phyloP scores from a whole-genome alignment of 2,329 filamentous ascomycete species.

The Colletotrichum sp. region DNA sequence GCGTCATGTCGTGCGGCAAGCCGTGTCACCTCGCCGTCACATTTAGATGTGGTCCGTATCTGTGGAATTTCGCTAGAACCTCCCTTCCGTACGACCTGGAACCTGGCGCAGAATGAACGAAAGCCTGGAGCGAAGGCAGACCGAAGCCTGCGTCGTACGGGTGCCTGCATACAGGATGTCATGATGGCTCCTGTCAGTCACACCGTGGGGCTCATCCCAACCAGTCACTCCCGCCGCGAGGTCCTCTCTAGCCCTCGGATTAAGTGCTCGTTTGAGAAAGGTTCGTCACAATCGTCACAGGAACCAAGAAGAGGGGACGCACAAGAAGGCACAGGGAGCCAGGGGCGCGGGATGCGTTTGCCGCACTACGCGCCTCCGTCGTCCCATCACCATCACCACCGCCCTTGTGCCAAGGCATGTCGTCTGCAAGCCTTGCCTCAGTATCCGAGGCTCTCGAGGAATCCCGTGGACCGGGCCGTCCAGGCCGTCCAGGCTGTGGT shows the following conservation, averaged over 20 bases:
- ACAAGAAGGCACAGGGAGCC: background rate
- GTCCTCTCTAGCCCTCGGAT: background rate
- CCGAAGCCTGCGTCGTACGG: background rate
- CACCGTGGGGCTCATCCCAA: background rate
- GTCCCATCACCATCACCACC: background rate
- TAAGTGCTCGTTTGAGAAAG: background rate
- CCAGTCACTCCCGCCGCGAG: background rate
- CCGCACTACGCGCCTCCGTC: background rate
- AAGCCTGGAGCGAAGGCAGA: background rate
- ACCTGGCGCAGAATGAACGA: background rate
- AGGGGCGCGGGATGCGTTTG: background rate
- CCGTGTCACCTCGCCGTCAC: background rate
- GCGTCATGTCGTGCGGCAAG: background rate
- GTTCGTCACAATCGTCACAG: background rate
- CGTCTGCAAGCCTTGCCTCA: background rate
- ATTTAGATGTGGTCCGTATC: background rate
- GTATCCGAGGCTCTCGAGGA: background rate
- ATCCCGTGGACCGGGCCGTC: background rate
- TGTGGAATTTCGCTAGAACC: background rate
- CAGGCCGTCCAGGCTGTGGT: background rate
- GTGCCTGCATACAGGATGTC: conserved; percentile 6
- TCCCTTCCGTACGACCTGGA: background rate
- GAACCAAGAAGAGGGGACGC: background rate
- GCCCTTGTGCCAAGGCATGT: background rate
- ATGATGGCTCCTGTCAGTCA: conserved; percentile 8